Evolutionary conservation across 2,329 filamentous ascomycete species (phyloP).

Genomic region (Hypoxylon sp.): DNA sequence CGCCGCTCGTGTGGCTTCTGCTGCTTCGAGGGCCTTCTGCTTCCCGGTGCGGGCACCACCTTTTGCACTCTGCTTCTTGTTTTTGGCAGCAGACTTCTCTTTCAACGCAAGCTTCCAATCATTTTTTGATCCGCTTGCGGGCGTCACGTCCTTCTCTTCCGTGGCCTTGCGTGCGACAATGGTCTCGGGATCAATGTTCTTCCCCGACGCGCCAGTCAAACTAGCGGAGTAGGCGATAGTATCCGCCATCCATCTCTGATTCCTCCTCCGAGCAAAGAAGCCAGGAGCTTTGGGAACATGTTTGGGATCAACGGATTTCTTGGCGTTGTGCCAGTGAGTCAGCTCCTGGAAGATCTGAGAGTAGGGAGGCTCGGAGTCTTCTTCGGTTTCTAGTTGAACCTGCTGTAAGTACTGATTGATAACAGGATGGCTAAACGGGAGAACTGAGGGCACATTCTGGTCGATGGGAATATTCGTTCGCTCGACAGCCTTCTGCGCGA

Average conservation of each 20-base stretch:
- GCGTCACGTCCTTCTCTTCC: conserved; percentile 38
- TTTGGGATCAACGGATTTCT: conserved; percentile 64
- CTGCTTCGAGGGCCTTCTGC: conserved; percentile 56
- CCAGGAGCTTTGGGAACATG: conserved; percentile 46
- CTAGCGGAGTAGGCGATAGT: conserved; percentile 79
- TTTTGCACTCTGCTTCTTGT: conserved; percentile 47
- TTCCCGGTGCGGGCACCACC: conserved; percentile 52
- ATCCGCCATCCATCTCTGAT: conserved; percentile 77
- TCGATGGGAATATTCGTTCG: conserved; percentile 9
- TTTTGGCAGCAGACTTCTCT: conserved; percentile 46
- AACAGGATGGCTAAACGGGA: conserved; percentile 64
- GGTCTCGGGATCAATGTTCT: conserved; percentile 73
- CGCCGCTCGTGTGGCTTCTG: conserved; percentile 55
- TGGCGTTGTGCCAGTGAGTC: conserved; percentile 75
- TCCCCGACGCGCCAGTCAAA: conserved; percentile 75
- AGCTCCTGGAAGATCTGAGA: conserved; percentile 63
- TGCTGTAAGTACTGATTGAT: conserved; percentile 63
- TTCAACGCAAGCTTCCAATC: conserved; percentile 35
- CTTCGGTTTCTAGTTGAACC: conserved; percentile 57
- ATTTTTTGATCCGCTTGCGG: conserved; percentile 41
- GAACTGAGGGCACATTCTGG: conserved; percentile 50
- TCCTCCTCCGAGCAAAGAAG: conserved; percentile 60
- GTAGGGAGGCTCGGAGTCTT: conserved; percentile 44
- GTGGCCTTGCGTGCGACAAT: conserved; percentile 64
- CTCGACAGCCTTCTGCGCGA: conserved; percentile 5